Evolutionary conservation across 345 rosid genomes (phyloP).

Genomic region (Hibiscus syriacus): DNA sequence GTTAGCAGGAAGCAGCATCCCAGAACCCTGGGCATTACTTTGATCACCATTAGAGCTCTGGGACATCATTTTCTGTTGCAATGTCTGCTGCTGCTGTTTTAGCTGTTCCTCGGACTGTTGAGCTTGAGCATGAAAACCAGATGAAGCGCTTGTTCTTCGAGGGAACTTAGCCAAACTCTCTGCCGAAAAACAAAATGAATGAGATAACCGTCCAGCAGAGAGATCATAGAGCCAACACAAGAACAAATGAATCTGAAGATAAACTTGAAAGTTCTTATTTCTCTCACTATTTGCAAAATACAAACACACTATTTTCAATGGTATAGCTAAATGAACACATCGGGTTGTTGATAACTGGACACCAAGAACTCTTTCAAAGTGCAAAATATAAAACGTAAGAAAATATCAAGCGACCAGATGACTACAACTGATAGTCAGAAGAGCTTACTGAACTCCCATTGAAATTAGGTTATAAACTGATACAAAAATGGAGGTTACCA

Average conservation of each 20-base stretch:
- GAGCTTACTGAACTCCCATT: neutral
- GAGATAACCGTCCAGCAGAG: neutral
- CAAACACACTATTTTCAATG: neutral
- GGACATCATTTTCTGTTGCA: slow-evolving; percentile 37
- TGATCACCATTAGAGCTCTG: slow-evolving; percentile 46
- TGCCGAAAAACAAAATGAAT: slow-evolving; percentile 23
- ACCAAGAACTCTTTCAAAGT: neutral
- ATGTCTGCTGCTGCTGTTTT: slow-evolving; percentile 30
- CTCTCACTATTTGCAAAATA: neutral
- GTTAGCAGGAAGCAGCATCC: slow-evolving; percentile 44
- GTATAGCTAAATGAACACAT: neutral
- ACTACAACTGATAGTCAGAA: neutral
- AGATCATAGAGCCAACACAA: neutral
- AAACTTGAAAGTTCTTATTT: neutral
- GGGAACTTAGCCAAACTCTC: slow-evolving; percentile 98
- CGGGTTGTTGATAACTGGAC: neutral
- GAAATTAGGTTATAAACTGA: neutral
- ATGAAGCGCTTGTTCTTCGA: slow-evolving; percentile 52
- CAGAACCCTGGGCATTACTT: slow-evolving; percentile 38
- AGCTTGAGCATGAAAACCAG: slow-evolving; percentile 42
- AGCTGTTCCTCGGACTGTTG: slow-evolving; percentile 63
- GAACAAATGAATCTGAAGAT: slow-evolving; percentile 5
- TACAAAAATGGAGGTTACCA: neutral
- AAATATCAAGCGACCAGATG: neutral
- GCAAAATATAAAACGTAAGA: neutral